phyloP scores from a whole-genome alignment of 345 rosid species.

The Laguncularia racemosa region DNA sequence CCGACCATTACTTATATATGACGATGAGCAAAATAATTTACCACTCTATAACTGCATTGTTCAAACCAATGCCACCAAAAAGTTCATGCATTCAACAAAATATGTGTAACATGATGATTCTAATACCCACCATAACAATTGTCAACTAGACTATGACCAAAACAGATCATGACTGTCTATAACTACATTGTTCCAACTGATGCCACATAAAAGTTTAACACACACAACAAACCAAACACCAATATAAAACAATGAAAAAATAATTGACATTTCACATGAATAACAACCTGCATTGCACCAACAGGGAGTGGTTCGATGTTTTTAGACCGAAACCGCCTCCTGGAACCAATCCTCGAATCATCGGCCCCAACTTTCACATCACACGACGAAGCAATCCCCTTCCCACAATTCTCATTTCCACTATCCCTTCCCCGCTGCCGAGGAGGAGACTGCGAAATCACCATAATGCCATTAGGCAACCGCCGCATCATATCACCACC shows the following conservation, averaged over 20 bases:
- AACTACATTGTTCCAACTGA: slow-evolving; percentile 38
- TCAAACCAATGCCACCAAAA: background rate
- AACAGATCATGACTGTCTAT: background rate
- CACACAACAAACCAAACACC: too few relatives aligned
- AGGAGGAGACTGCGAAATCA: slow-evolving; percentile 41
- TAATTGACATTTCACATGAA: too few relatives aligned
- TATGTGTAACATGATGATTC: background rate
- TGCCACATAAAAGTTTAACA: too few relatives aligned
- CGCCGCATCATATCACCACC: slow-evolving; percentile 66
- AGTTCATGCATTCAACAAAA: background rate
- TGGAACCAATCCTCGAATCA: slow-evolving; percentile 19
- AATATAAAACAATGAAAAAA: too few relatives aligned
- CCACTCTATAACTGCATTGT: too few relatives aligned
- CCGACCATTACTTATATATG: too few relatives aligned
- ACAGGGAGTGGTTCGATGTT: slow-evolving; percentile 70
- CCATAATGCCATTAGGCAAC: slow-evolving; percentile 92
- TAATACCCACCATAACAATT: background rate
- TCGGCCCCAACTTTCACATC: slow-evolving; percentile 62
- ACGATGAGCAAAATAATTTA: too few relatives aligned
- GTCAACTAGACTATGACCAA: background rate
- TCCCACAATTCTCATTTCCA: slow-evolving; percentile 15
- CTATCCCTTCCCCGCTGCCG: slow-evolving; percentile 31
- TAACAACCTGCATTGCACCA: slow-evolving; percentile 19
- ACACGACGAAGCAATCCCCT: slow-evolving; percentile 35
- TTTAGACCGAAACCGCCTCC: slow-evolving; percentile 74